These are phyloP conservation scores for Phylloporus scabripes DNA, from an alignment of 768 basidiomycete species.

Conservation along the genomic window DNA sequence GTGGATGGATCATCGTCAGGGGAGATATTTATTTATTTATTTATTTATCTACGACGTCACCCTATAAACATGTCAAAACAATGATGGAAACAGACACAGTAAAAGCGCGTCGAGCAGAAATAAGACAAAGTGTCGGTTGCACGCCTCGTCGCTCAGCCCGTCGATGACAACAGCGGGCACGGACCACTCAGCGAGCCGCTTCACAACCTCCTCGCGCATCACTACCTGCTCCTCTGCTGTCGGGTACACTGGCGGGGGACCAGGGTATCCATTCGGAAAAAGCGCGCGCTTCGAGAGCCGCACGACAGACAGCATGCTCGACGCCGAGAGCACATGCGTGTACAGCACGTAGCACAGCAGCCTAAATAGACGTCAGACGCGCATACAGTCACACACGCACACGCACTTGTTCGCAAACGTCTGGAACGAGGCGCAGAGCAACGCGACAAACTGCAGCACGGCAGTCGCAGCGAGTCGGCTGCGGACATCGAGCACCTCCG, in stretches of 20 bases:
- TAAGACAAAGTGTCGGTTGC: slow-evolving; percentile 75
- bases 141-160: slow-evolving; percentile 53
- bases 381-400: neutral
- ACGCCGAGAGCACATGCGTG: slow-evolving; percentile 45
- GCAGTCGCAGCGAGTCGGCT: slow-evolving; percentile 45
- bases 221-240: slow-evolving; percentile 67
- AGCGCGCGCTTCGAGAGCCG: slow-evolving; percentile 61
- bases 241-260: slow-evolving; percentile 65
- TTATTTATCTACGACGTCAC: slow-evolving; percentile 17
- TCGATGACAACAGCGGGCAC: slow-evolving; percentile 43
- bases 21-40: neutral
- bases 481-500: slow-evolving; percentile 44
- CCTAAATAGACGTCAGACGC: slow-evolving; percentile 33
- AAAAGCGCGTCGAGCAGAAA: slow-evolving; percentile 70
- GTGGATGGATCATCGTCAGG: slow-evolving; percentile 38
- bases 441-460: slow-evolving; percentile 40
- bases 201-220: slow-evolving; percentile 41
- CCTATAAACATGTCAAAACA: slow-evolving; percentile 22
- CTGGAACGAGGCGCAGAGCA: slow-evolving; percentile 43
- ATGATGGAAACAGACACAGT: slow-evolving; percentile 60
- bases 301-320: slow-evolving; percentile 48
- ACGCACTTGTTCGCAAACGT: slow-evolving; percentile 58
- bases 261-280: slow-evolving; percentile 89
- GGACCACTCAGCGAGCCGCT: slow-evolving; percentile 40
- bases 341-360: slow-evolving; percentile 66